phyloP scores from a whole-genome alignment of 192 early-diverging fungal genomes.

The Oehlia diaphana region DNA sequence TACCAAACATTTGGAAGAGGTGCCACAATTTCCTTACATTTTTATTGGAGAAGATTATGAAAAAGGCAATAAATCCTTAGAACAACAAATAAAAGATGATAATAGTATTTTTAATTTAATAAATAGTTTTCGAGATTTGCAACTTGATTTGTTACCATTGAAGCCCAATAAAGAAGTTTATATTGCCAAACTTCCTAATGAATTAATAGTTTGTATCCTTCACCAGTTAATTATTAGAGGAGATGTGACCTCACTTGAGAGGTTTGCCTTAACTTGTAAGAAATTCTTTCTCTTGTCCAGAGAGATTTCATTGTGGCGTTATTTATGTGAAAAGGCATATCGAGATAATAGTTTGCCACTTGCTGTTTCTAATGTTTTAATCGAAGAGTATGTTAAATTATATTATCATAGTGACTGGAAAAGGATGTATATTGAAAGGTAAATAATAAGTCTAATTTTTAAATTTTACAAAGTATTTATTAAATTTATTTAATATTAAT shows the following conservation, averaged over 20 bases:
- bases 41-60: constrained; percentile 3
- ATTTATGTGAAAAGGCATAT: constrained; percentile 35
- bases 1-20: constrained; percentile 11
- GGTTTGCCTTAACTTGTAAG: constrained; percentile 39
- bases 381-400: constrained; percentile 28
- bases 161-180: constrained; percentile 34
- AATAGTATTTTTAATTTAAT: constrained; percentile 4
- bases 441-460: background rate
- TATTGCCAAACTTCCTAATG: constrained; percentile 42
- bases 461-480: background rate
- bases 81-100: background rate
- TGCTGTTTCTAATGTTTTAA: background rate
- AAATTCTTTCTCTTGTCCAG: constrained; percentile 39
- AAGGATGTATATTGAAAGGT: constrained; percentile 44
- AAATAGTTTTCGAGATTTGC: constrained; percentile 17
- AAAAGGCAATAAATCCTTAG: background rate
- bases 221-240: constrained; percentile 27
- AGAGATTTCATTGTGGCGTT: constrained; percentile 37
- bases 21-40: background rate
- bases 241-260: constrained; percentile 32
- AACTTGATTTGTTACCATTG: constrained; percentile 29
- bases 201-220: constrained; percentile 36
- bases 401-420: constrained; percentile 39
- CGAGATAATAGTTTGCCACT: background rate
- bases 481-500: background rate